These are phyloP conservation scores for Tuber microsphaerosporum DNA, from an alignment of 495 filamentous ascomycete species.

Conservation along the genomic window DNA sequence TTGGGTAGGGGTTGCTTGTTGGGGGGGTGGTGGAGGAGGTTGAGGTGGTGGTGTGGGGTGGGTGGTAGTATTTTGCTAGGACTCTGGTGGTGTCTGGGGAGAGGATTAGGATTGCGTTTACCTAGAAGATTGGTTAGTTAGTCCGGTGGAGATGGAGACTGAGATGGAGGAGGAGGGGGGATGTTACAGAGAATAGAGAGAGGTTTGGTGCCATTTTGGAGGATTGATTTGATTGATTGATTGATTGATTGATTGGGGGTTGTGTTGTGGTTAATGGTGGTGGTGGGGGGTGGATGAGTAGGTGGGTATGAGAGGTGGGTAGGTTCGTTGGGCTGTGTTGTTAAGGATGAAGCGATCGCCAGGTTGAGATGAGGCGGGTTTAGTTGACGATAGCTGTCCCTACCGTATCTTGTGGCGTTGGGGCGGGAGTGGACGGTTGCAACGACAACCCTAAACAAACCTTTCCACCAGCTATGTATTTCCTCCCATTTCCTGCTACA, in stretches of 20 bases:
- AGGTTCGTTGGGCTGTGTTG: background rate
- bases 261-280: slow-evolving; percentile 3
- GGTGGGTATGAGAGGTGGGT: background rate
- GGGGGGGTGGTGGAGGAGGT: slow-evolving; percentile 19
- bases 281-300: background rate
- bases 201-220: slow-evolving; percentile 53
- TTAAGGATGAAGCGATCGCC: background rate
- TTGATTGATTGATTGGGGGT: background rate
- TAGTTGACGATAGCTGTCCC: background rate
- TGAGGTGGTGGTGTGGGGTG: slow-evolving; percentile 61
- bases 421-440: background rate
- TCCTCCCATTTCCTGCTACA: background rate
- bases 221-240: background rate
- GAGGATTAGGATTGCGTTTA: slow-evolving; percentile 88
- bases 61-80: slow-evolving; percentile 90
- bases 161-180: background rate
- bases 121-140: slow-evolving; percentile 33
- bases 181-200: slow-evolving; percentile 64
- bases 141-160: background rate
- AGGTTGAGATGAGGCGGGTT: background rate
- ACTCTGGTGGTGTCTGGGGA: slow-evolving; percentile 80
- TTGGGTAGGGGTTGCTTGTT: slow-evolving; percentile 68
- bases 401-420: background rate
- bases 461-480: too few relatives aligned
- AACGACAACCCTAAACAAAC: too few relatives aligned